Percentiles rank a stretch among this genome's conserved stretches.
Evolutionary conservation across 345 rosid genomes (phyloP).

Genomic region (Bretschneidera sinensis): DNA sequence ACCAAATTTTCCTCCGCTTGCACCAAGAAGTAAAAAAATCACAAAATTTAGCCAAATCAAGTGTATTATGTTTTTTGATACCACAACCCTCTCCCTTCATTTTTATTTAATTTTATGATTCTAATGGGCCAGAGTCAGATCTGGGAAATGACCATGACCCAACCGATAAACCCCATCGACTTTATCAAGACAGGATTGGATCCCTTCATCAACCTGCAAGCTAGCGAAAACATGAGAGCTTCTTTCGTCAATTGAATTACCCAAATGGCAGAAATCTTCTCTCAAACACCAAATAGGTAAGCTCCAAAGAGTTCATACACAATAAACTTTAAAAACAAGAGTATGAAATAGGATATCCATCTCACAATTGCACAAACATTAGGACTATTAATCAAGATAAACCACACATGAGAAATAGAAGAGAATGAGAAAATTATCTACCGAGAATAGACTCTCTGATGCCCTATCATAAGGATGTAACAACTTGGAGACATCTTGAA

Average conservation of each 20-base stretch:
- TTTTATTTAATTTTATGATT: too few species aligned
- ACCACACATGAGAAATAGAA: neutral
- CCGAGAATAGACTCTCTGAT: slow-evolving; percentile 81
- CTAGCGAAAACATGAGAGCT: neutral
- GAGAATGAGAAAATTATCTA: slow-evolving; percentile 22
- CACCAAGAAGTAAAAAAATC: too few species aligned
- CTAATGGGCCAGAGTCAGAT: neutral
- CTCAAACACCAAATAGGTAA: neutral
- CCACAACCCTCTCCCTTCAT: neutral
- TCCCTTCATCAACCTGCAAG: neutral
- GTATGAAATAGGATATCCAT: neutral
- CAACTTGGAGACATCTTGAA: slow-evolving; percentile 56
- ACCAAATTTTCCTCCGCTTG: neutral
- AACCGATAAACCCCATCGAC: neutral
- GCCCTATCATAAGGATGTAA: slow-evolving; percentile 83
- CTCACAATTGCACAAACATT: neutral
- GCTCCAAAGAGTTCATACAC: neutral
- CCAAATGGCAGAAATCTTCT: neutral
- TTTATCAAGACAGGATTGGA: neutral
- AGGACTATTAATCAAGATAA: too few species aligned
- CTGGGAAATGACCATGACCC: neutral
- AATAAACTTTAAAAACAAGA: neutral
- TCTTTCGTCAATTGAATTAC: neutral
- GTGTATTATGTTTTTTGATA: too few species aligned
- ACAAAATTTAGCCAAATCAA: too few species aligned